These are phyloP conservation scores for Trebouxia sp. DNA, from an alignment of 139 green algal genomes.

Conservation along the genomic window DNA sequence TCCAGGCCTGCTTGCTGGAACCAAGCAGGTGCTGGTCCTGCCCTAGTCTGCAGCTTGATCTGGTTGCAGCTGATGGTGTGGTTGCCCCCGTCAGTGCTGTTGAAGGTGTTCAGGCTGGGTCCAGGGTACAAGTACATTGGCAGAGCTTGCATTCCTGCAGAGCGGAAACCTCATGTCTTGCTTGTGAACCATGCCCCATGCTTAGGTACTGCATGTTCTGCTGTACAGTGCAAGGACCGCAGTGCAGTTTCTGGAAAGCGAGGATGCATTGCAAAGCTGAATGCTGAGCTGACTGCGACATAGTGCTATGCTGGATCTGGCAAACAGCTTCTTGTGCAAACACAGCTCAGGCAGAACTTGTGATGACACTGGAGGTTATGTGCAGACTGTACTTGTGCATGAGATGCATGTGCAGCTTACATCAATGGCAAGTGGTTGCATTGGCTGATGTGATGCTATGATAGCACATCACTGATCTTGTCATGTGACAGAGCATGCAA, in stretches of 20 bases:
- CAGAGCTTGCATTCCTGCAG: neutral
- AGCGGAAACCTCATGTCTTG: no score
- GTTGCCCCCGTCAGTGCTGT: neutral
- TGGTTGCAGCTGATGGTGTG: neutral
- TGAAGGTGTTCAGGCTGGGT: neutral
- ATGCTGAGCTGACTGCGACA: no score
- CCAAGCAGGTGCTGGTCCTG: neutral
- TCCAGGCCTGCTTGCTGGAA: slow-evolving; percentile 4
- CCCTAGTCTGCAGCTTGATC: slow-evolving; percentile 4
- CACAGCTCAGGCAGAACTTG: no score
- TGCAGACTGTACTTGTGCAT: no score
- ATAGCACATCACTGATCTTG: no score
- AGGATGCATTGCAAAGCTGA: neutral
- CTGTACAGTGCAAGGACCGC: neutral
- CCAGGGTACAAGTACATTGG: neutral
- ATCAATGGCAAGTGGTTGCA: no score
- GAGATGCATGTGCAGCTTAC: no score
- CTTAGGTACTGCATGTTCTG: neutral
- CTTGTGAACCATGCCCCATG: neutral
- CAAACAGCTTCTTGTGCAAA: neutral
- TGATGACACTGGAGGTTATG: no score
- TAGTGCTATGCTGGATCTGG: no score
- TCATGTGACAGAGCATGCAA: neutral
- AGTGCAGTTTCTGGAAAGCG: neutral
- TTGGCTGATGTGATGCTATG: no score